phyloP scores from a whole-genome alignment of 1,139 yeast genomes.

The Kodamaea ohmeri region DNA sequence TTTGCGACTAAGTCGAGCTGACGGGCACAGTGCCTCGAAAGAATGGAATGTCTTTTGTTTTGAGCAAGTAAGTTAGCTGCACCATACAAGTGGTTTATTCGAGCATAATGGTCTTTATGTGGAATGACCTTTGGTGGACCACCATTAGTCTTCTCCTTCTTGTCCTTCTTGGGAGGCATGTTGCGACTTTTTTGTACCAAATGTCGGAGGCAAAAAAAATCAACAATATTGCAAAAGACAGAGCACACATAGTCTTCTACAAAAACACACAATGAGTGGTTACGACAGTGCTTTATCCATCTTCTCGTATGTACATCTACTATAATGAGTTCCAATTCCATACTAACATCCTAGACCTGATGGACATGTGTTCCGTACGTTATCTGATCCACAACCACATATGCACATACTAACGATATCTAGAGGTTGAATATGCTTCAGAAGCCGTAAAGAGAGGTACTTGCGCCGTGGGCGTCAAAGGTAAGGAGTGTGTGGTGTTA shows the following conservation, averaged over 20 bases:
- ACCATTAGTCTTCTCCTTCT: constrained; percentile 14
- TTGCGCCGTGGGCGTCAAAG: constrained; percentile 96
- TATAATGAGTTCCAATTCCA: constrained; percentile 10
- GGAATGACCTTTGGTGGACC: constrained; percentile 37
- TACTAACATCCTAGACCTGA: constrained; percentile 67
- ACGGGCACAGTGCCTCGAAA: constrained; percentile 51
- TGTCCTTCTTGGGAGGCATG: constrained; percentile 13
- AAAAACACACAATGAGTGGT: constrained; percentile 69
- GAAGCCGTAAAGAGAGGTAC: constrained; percentile 99
- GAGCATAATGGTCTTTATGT: constrained; percentile 55
- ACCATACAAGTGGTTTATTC: constrained; percentile 58
- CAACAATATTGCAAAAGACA: constrained; percentile 7
- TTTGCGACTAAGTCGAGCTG: constrained; percentile 53
- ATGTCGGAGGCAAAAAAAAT: constrained; percentile 12
- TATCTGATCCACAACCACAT: neutral
- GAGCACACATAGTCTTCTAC: constrained; percentile 4
- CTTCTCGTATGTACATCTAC: constrained; percentile 66
- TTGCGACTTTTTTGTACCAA: constrained; percentile 2
- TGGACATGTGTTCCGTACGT: constrained; percentile 93
- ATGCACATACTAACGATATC: constrained; percentile 26
- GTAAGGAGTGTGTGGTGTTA: constrained; percentile 80
- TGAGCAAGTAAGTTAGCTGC: constrained; percentile 34
- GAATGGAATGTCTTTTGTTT: constrained; percentile 23
- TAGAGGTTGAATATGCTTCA: constrained; percentile 92
- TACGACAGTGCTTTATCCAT: constrained; percentile 99